Evolutionary conservation across 805 yeast genomes (phyloP), one percentile per base, ranked within the genome.

Genomic region (Ogataea pignaliae): DNA sequence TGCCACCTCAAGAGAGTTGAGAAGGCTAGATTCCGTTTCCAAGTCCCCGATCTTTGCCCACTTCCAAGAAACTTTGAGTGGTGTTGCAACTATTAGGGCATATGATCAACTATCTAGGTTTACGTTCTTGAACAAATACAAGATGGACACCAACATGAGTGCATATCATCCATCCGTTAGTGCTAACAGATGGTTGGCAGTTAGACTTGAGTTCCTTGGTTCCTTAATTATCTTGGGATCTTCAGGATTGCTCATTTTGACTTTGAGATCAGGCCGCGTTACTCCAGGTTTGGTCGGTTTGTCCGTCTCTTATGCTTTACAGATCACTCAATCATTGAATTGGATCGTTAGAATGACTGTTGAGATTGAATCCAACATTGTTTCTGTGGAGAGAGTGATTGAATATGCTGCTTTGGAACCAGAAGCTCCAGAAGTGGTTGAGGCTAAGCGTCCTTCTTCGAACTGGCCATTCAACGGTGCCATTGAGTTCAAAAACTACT

Each of bases 341-440:
- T 91, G 97, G 97, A 88, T 93, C 66, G 98, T 93, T 29, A 79
- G 99, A 69, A 91, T 90, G 98, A 88, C 97, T 0, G 99, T 93
- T 36, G 99, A 93, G 56, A 96, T 93, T 37, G 99, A 93, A 66
- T 89, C 97, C 11, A 91, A 89, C 65, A 90, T 93, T 69, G 99
- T 93, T 18, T 77, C 85, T 1, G 84, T 81, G 34, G 89, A 83
- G 58, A 74, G 89, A 62, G 73, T 83, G 30, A 52, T 78, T 37
- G 89, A 83, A 52, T 83, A 83, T 56, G 56, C 68, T 14, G 44
- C 51, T 10, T 49, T 66, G 38, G 69, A 69, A 33, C 72, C 89
- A n/a, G 99, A 93, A 69, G 98, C 97, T 8, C 88, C 72, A 8
- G 73, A 70, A 51, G 56, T 73, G 21, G 61, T 81, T 38, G 75